Base-by-base conservation (phyloP, 768 basidiomycete species). In the Candolleomyces eurysporus region DNA sequence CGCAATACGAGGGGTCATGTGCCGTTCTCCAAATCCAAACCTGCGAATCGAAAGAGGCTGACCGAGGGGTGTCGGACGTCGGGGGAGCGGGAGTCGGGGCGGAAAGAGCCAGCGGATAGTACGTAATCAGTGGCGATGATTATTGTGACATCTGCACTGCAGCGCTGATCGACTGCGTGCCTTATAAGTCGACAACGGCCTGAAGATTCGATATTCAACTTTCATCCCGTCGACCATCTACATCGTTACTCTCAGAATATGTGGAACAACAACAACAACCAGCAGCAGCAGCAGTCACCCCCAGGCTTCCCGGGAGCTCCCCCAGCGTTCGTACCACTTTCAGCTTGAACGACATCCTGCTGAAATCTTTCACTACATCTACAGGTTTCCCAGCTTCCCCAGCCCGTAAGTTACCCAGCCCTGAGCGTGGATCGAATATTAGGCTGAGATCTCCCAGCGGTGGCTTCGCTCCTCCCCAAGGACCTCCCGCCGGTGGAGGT, bases 241-340 rank as follows among this genome's bases (percentile, higher is more conserved):
- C 49, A 17, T 51, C 39, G 52, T 10, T 5, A 39, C 52, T 16
- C 26, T 30, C 19, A 21, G 26, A 54, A 42, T 40, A 73, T 76
- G 73, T 76, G 75, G 74, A 76, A 75, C 63, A 68, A 71, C 60
- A 66, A 71, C 60, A 66, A 72, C 22, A 62, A 68, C 56, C 72
- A 72, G 60, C 63, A 69, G 36, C 36, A 36, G 26, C 26, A 26
- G 21, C 66, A 66, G 49, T 60, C 65, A 43, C 63, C 64, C 48
- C 66, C 64, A 48, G 66, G 65, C 48, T 56, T 43, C 40, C 54
- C 54, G 5, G 60, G 63, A 17, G 58, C 67, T 48, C 69, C 71
- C 36, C 64, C 69, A 46, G 31, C 66, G 69, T 71, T 65, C 62
- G 67, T 68, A 32, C 52, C 52, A 26, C 53, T 26, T 54, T 49